phyloP scores from a whole-genome alignment of 2,329 filamentous ascomycete species.

The Aspergillus pseudonomiae region DNA sequence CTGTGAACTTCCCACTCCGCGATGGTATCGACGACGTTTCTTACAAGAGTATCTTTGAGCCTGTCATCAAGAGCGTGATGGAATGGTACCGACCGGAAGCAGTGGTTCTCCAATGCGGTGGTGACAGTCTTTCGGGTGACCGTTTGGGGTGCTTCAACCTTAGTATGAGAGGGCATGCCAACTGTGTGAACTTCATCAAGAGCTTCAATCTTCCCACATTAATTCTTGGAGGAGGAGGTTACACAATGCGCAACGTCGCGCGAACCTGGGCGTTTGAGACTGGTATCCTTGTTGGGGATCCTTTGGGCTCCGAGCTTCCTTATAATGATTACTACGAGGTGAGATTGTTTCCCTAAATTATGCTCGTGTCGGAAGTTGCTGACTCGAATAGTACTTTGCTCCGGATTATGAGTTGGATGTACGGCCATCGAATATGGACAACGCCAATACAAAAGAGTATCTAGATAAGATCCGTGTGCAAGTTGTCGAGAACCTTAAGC shows the following conservation, averaged over 20 bases:
- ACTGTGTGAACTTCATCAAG: constrained; percentile 71
- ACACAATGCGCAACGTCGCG: constrained; percentile 68
- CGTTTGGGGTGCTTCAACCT: constrained; percentile 70
- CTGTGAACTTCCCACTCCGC: constrained; percentile 70
- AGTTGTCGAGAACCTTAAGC: constrained; percentile 68
- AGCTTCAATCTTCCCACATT: constrained; percentile 67
- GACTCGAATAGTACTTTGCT: constrained; percentile 60
- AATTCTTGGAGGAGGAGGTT: constrained; percentile 68
- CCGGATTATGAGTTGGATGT: constrained; percentile 72
- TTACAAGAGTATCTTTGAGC: constrained; percentile 71
- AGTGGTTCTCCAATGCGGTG: constrained; percentile 70
- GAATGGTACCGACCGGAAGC: constrained; percentile 69
- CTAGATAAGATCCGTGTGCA: constrained; percentile 68
- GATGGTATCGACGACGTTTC: constrained; percentile 70
- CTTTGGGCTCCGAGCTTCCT: constrained; percentile 80
- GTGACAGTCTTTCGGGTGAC: constrained; percentile 69
- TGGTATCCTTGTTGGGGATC: constrained; percentile 79
- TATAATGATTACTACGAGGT: constrained; percentile 94
- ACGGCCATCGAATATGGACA: constrained; percentile 72
- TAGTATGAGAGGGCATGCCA: constrained; percentile 70
- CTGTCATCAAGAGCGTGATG: constrained; percentile 69
- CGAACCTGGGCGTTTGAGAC: constrained; percentile 69
- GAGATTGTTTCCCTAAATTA: constrained; percentile 18
- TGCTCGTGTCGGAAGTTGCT: constrained; percentile 1
- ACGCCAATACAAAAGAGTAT: constrained; percentile 69